Percentiles rank a stretch among this genome's conserved stretches.
phyloP scores from a whole-genome alignment of 257 asterid genomes.

The Eucommia ulmoides region DNA sequence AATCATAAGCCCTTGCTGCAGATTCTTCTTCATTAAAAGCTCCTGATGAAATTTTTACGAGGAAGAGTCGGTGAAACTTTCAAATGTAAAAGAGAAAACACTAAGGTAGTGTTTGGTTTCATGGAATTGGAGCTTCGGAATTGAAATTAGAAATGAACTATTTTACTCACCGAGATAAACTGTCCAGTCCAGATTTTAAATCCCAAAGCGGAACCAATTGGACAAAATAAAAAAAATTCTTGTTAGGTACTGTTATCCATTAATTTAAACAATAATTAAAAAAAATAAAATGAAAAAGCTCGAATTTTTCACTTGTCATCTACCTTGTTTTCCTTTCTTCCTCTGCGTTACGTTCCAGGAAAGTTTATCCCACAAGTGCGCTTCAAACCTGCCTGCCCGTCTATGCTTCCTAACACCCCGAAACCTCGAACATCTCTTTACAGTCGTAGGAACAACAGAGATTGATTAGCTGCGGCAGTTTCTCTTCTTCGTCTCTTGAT shows the following conservation, averaged over 20 bases:
- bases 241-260: constrained; percentile 10
- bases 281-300: neutral
- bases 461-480: constrained; percentile 13
- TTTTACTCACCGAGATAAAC: constrained; percentile 61
- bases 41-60: constrained; percentile 24
- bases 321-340: constrained; percentile 4
- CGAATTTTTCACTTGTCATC: constrained; percentile 16
- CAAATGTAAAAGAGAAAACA: neutral
- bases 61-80: too few species aligned
- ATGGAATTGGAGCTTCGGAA: neutral
- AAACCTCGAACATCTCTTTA: constrained; percentile 59
- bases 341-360: constrained; percentile 1
- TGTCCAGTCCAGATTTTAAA: constrained; percentile 14
- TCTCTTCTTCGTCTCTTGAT: constrained; percentile 46
- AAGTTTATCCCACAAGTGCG: constrained; percentile 4
- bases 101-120: neutral
- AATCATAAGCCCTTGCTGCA: constrained; percentile 48
- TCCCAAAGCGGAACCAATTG: constrained; percentile 7
- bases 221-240: constrained; percentile 9
- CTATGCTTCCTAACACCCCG: constrained; percentile 54
- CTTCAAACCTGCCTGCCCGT: constrained; percentile 22
- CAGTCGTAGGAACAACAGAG: constrained; percentile 28
- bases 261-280: neutral
- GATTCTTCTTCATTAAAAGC: constrained; percentile 49
- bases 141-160: neutral